Evolutionary conservation across 2,329 filamentous ascomycete genomes (phyloP), one percentile per base, ranked within the genome.

Genomic region (Cryphonectria naterciae): DNA sequence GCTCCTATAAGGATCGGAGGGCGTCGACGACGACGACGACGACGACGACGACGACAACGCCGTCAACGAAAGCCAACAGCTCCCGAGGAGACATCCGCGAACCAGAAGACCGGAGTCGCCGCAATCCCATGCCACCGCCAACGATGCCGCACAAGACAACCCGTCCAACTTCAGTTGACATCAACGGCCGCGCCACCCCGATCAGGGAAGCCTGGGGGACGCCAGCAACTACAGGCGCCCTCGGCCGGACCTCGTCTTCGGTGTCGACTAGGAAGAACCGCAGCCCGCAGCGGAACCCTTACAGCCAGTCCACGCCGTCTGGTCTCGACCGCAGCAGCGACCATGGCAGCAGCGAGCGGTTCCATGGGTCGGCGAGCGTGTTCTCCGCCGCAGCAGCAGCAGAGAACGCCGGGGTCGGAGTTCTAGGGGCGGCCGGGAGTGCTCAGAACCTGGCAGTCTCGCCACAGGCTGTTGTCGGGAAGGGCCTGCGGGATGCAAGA

Each of bases 231-330:
- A 52, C 37, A 7, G 65, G 32, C 15, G 13, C 22, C n/a, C 52
- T 52, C 28, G 52, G 65, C 49, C 49, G 65, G 37, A 25, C 65
- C 5, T 37, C 52, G 2, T 65, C 68, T 3, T 54, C 64, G 17
- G 46, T 61, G 6, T 72, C 70, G 41, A 52, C 68, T 8, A 61
- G 69, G 43, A 72, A 69, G 69, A 72, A 67, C 25, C 71, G 71
- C 62, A 72, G 71, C 41, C 71, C 71, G 1, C 66, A 68, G 69
- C 63, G 69, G n/a, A 70, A 71, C 37, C 66, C 69, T 13, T 66
- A 70, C 63, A 72, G 71, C 66, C 69, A 68, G 46, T 71, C 69
- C 7, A 62, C 65, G 22, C 71, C 71, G 1, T 61, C 60, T 7
- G 65, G 65, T n/a, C 49, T 72, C 64, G 65, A 65, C 58, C 70